Base-by-base conservation (phyloP, 78 protist species). In the Dictyostelium firmibasis region DNA sequence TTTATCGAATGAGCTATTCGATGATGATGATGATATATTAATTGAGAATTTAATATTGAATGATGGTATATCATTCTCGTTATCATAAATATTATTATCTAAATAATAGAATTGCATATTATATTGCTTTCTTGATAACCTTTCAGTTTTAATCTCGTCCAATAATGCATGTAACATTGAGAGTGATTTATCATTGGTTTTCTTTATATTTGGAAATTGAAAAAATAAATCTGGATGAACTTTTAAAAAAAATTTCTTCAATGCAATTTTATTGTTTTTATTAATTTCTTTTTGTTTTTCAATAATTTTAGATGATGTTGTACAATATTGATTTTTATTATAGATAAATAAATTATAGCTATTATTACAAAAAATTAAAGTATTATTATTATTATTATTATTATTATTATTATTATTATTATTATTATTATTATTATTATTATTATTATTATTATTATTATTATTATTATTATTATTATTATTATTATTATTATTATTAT, bases 171-270 rank as follows among this genome's bases (percentile, higher is more conserved):
- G 86, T 43, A 88, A 79, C 23, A 23, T 7, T 77, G 77, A 27
- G 14, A 77, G 41, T 38, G 92, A 86, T 60, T 77, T 20, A 86
- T 86, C 84, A 47, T 81, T 81, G 5, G 16, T 81, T n/a, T 86
- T 86, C 36, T 86, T 86, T 23, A 86, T 4, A 6, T 86, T 77
- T 11, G 84, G 84, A 86, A 75, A 77, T 60, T 86, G 92, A 74
- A 47, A 86, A 27, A 77, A 77, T 14, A 77, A 27, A 41, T 77
- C 85, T 35, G 84, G 92, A 7, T 86, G 92, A 31, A 86, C 84
- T 41, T 86, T 74, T 23, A 77, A 38, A 77, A 86, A 77, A 35
- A 86, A 86, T 69, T 86, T 74, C 25, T 77, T 86, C 33, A 77
- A 77, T 27, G 38, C 41, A n/a, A 25, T 75, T 86, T 81, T 50